Evolutionary conservation across 2,329 filamentous ascomycete species (phyloP).

Genomic region (Botrytis sinoallii): DNA sequence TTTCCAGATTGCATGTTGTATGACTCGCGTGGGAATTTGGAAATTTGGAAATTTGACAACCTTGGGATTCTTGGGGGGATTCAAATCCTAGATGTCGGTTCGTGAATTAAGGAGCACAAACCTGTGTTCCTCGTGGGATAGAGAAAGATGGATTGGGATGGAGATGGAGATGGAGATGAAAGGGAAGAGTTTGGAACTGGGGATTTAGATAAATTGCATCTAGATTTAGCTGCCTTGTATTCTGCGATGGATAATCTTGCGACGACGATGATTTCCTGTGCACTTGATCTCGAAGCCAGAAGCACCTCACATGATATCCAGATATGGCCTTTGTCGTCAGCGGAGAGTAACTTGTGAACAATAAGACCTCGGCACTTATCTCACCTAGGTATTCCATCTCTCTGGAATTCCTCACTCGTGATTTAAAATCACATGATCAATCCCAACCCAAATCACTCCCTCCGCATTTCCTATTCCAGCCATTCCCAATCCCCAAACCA

Average conservation of each 20-base stretch:
- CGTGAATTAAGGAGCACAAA: not conserved
- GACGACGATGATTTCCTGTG: not conserved
- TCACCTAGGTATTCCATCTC: not conserved
- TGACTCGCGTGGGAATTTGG: not conserved
- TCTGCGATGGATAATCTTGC: not conserved
- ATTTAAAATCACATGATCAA: not conserved
- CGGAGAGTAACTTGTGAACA: not conserved
- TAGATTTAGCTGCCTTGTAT: not conserved
- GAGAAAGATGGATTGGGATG: not conserved
- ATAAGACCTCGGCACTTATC: not conserved
- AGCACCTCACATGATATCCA: not conserved
- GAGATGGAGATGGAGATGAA: not conserved
- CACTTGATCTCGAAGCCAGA: not conserved
- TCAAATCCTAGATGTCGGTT: not conserved
- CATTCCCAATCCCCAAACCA: not conserved
- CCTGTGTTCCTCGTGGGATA: not conserved
- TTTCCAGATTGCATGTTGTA: not conserved
- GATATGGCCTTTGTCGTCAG: not conserved
- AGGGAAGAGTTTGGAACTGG: not conserved
- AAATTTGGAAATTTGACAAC: not conserved
- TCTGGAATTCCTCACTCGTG: not conserved
- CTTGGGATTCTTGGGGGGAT: not conserved
- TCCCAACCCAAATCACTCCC: not conserved
- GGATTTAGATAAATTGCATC: not conserved
- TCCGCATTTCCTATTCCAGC: not conserved